Conservation (phyloP, 768 basidiomycete genomes). For the Thelephora ganbajun region DNA sequence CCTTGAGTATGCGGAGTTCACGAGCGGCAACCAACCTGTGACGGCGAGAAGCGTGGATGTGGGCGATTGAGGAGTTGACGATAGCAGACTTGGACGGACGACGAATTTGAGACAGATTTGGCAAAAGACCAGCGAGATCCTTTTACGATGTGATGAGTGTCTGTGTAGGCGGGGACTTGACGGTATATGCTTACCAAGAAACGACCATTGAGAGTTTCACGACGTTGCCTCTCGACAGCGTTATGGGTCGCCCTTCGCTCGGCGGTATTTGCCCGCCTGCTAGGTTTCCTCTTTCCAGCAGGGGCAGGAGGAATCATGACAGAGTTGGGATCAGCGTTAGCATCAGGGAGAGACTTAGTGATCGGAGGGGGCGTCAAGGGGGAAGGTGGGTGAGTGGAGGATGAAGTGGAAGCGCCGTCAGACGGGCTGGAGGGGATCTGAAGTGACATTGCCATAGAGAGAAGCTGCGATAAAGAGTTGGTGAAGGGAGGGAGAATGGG, state of each 20-base stretch:
- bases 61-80: conserved; percentile 90
- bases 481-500: conserved; percentile 4
- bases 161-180: conserved; percentile 7
- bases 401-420: conserved; percentile 24
- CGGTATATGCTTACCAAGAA: conserved; percentile 51
- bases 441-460: conserved; percentile 27
- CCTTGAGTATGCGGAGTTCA: conserved; percentile 66
- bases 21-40: conserved; percentile 71
- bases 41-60: conserved; percentile 70
- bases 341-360: conserved; percentile 23
- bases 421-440: conserved; percentile 25
- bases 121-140: conserved; percentile 86
- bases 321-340: conserved; percentile 15
- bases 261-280: conserved; percentile 86
- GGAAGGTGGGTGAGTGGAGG: conserved; percentile 27
- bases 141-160: conserved; percentile 16
- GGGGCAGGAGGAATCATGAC: conserved; percentile 8
- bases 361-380: conserved; percentile 28
- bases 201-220: conserved; percentile 86
- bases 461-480: conserved; percentile 6
- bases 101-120: conserved; percentile 81
- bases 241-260: conserved; percentile 96
- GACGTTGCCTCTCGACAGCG: conserved; percentile 85
- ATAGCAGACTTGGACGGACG: conserved; percentile 94
- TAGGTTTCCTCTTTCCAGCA: conserved; percentile 59